phyloP scores from a whole-genome alignment of 2,329 filamentous ascomycete species.

The Microsporum ferrugineum region DNA sequence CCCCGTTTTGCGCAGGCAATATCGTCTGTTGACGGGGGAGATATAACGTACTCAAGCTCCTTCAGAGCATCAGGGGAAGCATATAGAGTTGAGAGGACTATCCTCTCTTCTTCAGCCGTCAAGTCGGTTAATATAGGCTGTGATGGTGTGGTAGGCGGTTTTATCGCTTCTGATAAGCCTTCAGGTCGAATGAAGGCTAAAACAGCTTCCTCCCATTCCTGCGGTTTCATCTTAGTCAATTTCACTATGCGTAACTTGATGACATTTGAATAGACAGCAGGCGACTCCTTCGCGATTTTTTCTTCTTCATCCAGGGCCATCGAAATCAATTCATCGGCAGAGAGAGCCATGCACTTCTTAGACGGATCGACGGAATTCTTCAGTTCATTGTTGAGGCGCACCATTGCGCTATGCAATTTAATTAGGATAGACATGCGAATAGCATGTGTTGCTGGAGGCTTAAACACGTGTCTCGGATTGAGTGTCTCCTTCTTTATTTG shows the following conservation, averaged over 20 bases:
- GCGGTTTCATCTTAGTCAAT: conserved; percentile 61
- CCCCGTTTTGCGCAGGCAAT: conserved; percentile 56
- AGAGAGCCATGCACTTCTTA: conserved; percentile 28
- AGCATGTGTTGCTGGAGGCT: conserved; percentile 33
- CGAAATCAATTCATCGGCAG: conserved; percentile 33
- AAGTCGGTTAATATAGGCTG: conserved; percentile 56
- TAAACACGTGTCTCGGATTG: conserved; percentile 36
- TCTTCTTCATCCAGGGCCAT: conserved; percentile 59
- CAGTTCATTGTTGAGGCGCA: conserved; percentile 30
- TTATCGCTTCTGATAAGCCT: neutral
- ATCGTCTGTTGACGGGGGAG: conserved; percentile 52
- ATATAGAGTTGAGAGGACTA: conserved; percentile 37
- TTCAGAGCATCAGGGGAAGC: conserved; percentile 22
- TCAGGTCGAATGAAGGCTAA: conserved; percentile 31
- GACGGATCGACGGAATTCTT: conserved; percentile 23
- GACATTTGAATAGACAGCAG: conserved; percentile 65
- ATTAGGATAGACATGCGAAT: conserved; percentile 33
- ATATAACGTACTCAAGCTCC: conserved; percentile 51
- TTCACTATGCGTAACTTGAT: conserved; percentile 69
- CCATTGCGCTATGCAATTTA: conserved; percentile 36
- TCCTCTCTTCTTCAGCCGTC: conserved; percentile 51
- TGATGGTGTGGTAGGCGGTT: conserved; percentile 2
- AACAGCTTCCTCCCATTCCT: conserved; percentile 59
- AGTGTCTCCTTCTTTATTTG: conserved; percentile 31
- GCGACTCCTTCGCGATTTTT: conserved; percentile 54